A percentile compares a stretch with the other conserved stretches of the same genome.
Conservation (phyloP, 31 red algal species). For the Odonthalia washingtoniensis region DNA sequence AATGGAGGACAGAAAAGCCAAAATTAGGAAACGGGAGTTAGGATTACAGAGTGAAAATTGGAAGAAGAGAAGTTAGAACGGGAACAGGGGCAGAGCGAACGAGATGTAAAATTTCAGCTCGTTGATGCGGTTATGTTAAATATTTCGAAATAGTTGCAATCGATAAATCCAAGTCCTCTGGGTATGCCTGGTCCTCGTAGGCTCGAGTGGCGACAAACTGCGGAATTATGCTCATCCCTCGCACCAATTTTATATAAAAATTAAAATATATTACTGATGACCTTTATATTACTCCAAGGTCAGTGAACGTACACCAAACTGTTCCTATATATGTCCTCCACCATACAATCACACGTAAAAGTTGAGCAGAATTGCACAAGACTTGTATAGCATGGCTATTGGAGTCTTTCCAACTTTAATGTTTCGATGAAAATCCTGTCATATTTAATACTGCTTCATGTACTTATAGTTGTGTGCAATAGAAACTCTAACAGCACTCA, state of each 20-base stretch:
- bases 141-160: too few relatives aligned
- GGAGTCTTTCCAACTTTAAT: background rate
- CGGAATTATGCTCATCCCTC: background rate
- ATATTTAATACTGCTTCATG: background rate
- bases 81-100: too few relatives aligned
- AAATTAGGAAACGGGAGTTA: too few relatives aligned
- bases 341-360: background rate
- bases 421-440: background rate
- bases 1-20: too few relatives aligned
- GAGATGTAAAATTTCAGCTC: too few relatives aligned
- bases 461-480: background rate
- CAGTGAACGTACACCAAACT: background rate
- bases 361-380: background rate
- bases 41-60: too few relatives aligned
- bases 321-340: background rate
- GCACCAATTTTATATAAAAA: background rate
- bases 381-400: background rate
- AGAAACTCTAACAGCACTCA: background rate
- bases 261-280: background rate
- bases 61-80: too few relatives aligned
- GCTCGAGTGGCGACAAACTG: background rate
- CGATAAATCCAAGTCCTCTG: background rate
- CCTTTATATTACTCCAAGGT: background rate
- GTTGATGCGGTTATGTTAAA: too few relatives aligned
- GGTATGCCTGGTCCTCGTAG: background rate